Conservation (phyloP, 2,329 filamentous ascomycete genomes). For the Calonectria hongkongensis region DNA sequence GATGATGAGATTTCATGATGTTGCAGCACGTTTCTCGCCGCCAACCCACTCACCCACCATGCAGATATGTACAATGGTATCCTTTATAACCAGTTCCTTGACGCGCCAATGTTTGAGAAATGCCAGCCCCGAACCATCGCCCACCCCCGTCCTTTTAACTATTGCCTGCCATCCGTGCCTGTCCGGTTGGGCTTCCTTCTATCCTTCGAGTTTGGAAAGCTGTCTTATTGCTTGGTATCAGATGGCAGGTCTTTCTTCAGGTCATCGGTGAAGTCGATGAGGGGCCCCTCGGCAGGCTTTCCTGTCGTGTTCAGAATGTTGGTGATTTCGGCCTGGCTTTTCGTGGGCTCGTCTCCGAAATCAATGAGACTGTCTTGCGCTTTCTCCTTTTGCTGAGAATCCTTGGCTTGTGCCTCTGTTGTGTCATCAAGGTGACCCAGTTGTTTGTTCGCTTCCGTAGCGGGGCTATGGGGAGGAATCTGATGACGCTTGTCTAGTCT, state of each 20-base stretch:
- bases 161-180: constrained; percentile 43
- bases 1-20: constrained; percentile 49
- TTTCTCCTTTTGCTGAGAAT: constrained; percentile 44
- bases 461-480: constrained; percentile 68
- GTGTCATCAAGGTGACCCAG: constrained; percentile 27
- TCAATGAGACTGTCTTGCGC: constrained; percentile 71
- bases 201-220: constrained; percentile 38
- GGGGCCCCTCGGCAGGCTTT: constrained; percentile 67
- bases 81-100: constrained; percentile 53
- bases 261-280: constrained; percentile 75
- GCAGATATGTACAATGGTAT: constrained; percentile 51
- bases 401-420: background rate
- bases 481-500: constrained; percentile 72
- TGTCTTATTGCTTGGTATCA: constrained; percentile 50
- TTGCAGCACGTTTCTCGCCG: constrained; percentile 53
- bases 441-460: constrained; percentile 36
- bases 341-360: constrained; percentile 65
- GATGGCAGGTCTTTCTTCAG: constrained; percentile 70
- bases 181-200: constrained; percentile 40
- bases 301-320: constrained; percentile 68
- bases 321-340: constrained; percentile 64
- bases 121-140: constrained; percentile 42
- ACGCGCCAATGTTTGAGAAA: constrained; percentile 54
- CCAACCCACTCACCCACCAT: constrained; percentile 51
- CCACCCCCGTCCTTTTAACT: constrained; percentile 46